Percentiles rank a stretch among this genome's conserved stretches.
Conservation (phyloP, 2,329 filamentous ascomycete species). For the Fusarium liriodendri region DNA sequence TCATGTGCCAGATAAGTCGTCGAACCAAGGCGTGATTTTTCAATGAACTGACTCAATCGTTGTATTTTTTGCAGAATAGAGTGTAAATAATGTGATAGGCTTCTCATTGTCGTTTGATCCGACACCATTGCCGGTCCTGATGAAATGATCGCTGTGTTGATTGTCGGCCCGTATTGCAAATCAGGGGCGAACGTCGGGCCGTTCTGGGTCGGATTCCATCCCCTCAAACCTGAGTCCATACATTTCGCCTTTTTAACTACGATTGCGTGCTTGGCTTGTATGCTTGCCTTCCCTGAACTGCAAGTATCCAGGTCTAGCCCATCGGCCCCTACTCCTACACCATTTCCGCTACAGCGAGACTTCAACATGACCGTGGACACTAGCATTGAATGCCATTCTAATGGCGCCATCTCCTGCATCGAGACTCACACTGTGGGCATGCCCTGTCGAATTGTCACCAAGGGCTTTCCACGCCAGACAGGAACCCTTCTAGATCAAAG, state of each 20-base stretch:
- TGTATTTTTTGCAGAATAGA: not conserved
- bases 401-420: not conserved
- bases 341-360: not conserved
- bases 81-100: not conserved
- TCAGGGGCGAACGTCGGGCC: not conserved
- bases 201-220: not conserved
- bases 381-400: not conserved
- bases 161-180: not conserved
- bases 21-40: not conserved
- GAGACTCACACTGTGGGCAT: not conserved
- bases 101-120: not conserved
- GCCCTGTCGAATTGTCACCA: not conserved
- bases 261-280: not conserved
- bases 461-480: not conserved
- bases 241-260: not conserved
- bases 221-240: not conserved
- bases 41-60: not conserved
- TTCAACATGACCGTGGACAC: not conserved
- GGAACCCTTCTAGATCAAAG: not conserved
- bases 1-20: not conserved
- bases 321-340: not conserved
- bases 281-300: not conserved
- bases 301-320: not conserved
- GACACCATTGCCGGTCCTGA: rapidly evolving
- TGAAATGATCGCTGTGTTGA: not conserved